Percentiles rank a stretch among this genome's conserved stretches.
Evolutionary conservation across 2,329 filamentous ascomycete genomes (phyloP).

Genomic region (Cordyceps tenuipes): DNA sequence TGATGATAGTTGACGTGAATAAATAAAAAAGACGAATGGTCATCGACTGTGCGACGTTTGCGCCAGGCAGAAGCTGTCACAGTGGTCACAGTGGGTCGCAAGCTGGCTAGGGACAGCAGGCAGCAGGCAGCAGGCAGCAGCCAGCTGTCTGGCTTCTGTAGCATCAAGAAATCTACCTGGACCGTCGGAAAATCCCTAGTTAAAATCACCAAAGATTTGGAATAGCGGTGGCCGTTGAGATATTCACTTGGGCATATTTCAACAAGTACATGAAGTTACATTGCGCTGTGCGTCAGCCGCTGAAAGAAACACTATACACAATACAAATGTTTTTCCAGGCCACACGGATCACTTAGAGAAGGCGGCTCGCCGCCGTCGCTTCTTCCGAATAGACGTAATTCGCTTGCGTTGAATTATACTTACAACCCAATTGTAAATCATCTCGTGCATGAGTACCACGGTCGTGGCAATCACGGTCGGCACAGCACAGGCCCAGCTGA

Average conservation of each 20-base stretch:
- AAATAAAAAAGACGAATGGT: neutral
- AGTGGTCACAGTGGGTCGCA: slow-evolving; percentile 2
- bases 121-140: neutral
- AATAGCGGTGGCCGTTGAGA: no score
- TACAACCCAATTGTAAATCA: slow-evolving; percentile 36
- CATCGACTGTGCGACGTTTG: neutral
- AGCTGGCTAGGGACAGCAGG: neutral
- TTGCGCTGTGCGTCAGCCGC: no score
- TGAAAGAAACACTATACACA: no score
- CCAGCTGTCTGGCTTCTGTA: no score
- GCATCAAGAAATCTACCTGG: no score
- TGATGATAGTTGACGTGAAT: neutral
- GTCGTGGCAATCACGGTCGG: slow-evolving; percentile 44
- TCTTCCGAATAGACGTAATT: slow-evolving; percentile 34
- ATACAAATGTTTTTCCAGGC: no score
- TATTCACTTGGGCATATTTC: no score
- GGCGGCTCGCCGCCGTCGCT: slow-evolving; percentile 15
- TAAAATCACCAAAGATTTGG: no score
- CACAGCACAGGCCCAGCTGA: slow-evolving; percentile 56
- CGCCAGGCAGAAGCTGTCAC: slow-evolving; percentile 2
- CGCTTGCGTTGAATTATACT: slow-evolving; percentile 36
- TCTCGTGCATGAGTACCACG: slow-evolving; percentile 43
- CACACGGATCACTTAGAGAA: neutral
- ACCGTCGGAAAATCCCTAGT: no score
- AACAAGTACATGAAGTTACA: no score